A percentile compares a stretch with the other conserved stretches of the same genome.
Evolutionary conservation across 2,329 filamentous ascomycete species (phyloP).

Genomic region (Venturia pyrina): DNA sequence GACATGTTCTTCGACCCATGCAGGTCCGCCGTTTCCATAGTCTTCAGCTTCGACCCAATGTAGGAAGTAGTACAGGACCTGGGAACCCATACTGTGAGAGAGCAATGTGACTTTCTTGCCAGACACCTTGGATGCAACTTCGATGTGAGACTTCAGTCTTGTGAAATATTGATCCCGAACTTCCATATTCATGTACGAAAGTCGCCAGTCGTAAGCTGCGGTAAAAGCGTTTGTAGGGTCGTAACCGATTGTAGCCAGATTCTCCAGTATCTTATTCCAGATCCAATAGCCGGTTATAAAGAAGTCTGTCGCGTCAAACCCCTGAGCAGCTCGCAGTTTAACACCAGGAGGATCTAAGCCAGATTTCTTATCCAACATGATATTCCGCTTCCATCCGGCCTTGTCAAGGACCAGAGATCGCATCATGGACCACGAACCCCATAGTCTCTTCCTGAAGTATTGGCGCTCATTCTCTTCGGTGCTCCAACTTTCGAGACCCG

Average conservation of each 20-base stretch:
- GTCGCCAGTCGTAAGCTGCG: constrained; percentile 78
- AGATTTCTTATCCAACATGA: constrained; percentile 90
- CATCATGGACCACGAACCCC: constrained; percentile 99
- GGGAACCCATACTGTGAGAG: constrained; percentile 96
- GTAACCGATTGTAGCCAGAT: constrained; percentile 89
- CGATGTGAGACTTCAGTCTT: constrained; percentile 79
- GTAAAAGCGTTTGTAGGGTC: constrained; percentile 70
- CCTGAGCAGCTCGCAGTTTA: constrained; percentile 86
- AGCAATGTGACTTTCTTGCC: constrained; percentile 74
- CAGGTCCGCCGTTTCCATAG: constrained; percentile 66
- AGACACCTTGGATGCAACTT: constrained; percentile 64
- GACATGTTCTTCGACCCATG: constrained; percentile 83
- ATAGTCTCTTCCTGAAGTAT: constrained; percentile 89
- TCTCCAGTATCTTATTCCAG: constrained; percentile 97
- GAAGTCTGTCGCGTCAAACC: constrained; percentile 96
- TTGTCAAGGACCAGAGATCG: constrained; percentile 86
- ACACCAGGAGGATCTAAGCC: constrained; percentile 84
- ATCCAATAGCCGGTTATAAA: constrained; percentile 92
- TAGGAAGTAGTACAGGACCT: constrained; percentile 80
- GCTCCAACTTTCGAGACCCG: constrained; percentile 92
- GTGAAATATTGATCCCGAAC: constrained; percentile 89
- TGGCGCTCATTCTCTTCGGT: constrained; percentile 74
- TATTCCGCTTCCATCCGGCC: constrained; percentile 86
- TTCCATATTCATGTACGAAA: constrained; percentile 85
- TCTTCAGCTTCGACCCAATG: constrained; percentile 74